Base-by-base conservation (phyloP, 2,329 filamentous ascomycete genomes). In the Sarocladiaceae sp. region DNA sequence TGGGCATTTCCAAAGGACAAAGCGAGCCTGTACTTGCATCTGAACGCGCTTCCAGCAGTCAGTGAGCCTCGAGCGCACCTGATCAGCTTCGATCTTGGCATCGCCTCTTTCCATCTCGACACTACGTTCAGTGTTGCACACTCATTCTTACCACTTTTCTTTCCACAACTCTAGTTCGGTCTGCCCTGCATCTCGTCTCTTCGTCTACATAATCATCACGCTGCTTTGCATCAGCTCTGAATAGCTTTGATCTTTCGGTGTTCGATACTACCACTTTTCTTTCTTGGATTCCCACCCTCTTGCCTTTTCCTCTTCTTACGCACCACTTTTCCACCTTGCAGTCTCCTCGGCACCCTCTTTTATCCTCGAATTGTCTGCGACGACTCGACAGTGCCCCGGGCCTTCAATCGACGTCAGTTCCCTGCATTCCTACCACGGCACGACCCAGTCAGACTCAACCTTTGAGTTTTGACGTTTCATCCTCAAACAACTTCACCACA, bases 301-400 rank as follows among this genome's bases (percentile, higher is more conserved):
- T 16, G 35, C 43, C 40, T 27, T 40, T 33, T 49, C 44, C 32
- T 27, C 40, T 45, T 45, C 40, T 37, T 42, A 40, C 33, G 35
- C 45, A 40, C 27, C 31, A 31, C 33, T 39, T 26, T 37, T 39
- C 26, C 21, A 23, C 12, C 39, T 21, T 45, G 18, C 26, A 37
- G 6, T 39, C 16, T 32, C 33, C 4, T 31, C 23, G 32, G 33
- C 31, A 33, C 42, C 31, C 18, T 19, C 19, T 39, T 23, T 45
- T 37, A 37, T 33, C 32, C 18, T 34, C 32, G 33, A 29, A n/a
- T 37, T 39, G 43, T 45, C 43, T 45, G 33, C 18, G 31, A 37
- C 34, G 42, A 35, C 15, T 35, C 34, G 33, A 45, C 32, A 19
- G 37, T 41, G 35, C 24, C n/a, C n/a, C n/a, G n/a, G n/a, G n/a